These are phyloP conservation scores for Boletus speciosus DNA, from an alignment of 768 basidiomycete species.

Conservation along the genomic window DNA sequence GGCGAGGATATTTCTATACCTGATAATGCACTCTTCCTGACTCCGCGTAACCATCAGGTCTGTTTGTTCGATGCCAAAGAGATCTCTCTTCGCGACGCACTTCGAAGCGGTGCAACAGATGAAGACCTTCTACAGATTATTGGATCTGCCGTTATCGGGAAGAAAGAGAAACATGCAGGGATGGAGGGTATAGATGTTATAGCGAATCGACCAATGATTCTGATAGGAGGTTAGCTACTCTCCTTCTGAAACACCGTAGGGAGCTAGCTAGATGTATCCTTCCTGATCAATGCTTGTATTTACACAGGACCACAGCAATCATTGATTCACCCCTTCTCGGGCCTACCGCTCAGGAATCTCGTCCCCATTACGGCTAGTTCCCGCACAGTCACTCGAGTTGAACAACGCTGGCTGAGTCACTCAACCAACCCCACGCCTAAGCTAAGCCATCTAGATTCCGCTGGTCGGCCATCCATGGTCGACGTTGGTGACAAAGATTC, in stretches of 20 bases:
- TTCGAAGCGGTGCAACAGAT: conserved; percentile 65
- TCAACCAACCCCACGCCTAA: conserved; percentile 3
- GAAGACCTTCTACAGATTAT: conserved; percentile 58
- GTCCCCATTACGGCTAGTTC: not conserved
- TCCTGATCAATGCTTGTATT: conserved; percentile 25
- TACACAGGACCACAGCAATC: conserved; percentile 18
- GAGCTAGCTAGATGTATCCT: conserved; percentile 14
- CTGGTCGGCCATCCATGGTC: conserved; percentile 81
- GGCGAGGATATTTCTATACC: conserved; percentile 35
- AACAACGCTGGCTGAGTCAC: conserved; percentile 24
- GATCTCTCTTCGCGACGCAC: conserved; percentile 72
- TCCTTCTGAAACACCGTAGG: conserved; percentile 18
- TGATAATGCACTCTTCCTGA: conserved; percentile 1
- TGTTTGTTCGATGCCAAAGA: conserved; percentile 86
- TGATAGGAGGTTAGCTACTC: conserved; percentile 86
- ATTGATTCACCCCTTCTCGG: not conserved
- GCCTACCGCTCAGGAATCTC: not conserved
- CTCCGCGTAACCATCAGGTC: conserved; percentile 45
- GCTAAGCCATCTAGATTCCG: conserved; percentile 72
- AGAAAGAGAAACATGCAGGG: conserved; percentile 79
- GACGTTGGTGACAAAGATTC: conserved; percentile 62
- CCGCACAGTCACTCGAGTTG: not conserved
- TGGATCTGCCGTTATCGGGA: conserved; percentile 59
- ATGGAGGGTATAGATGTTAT: conserved; percentile 79
- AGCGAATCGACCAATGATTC: conserved; percentile 84